Evolutionary conservation across 495 filamentous ascomycete genomes (phyloP).

Genomic region (Aspergillus saccharolyticus): DNA sequence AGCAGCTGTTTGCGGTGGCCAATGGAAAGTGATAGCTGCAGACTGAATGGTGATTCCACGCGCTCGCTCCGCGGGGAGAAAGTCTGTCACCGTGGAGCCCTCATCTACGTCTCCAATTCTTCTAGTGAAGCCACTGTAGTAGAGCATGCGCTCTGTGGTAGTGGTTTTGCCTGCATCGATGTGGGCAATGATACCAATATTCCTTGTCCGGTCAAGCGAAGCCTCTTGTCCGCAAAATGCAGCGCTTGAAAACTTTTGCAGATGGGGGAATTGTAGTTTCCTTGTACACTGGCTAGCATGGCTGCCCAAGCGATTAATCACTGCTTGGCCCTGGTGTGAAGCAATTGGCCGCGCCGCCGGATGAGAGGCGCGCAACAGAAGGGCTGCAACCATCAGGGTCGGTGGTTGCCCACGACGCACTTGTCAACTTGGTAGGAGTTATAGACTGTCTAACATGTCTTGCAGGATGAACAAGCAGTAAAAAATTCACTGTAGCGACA

Average conservation of each 20-base stretch:
- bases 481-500: not conserved
- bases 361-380: conserved; percentile 31
- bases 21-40: conserved; percentile 91
- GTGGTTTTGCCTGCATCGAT: conserved; percentile 99
- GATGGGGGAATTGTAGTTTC: conserved; percentile 3
- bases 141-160: conserved; percentile 98
- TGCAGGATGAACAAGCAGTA: too few relatives aligned
- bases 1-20: conserved; percentile 54
- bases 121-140: conserved; percentile 85
- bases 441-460: not conserved
- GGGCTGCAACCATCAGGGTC: conserved; percentile 31
- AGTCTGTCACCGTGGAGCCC: conserved; percentile 96
- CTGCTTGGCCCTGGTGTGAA: conserved; percentile 1
- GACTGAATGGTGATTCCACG: conserved; percentile 98
- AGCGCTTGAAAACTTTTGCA: conserved; percentile 26
- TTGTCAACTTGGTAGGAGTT: conserved; percentile 4
- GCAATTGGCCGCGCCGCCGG: conserved; percentile 23
- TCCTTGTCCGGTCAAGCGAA: conserved; percentile 61
- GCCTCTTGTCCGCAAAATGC: conserved; percentile 22
- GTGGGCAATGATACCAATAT: conserved; percentile 98
- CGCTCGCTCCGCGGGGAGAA: conserved; percentile 87
- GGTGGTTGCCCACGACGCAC: conserved; percentile 12
- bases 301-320: conserved; percentile 7
- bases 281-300: conserved; percentile 6
- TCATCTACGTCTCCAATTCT: conserved; percentile 95